Evolutionary conservation across 192 early-diverging fungal species (phyloP).

Genomic region (Allomyces macrogynus): DNA sequence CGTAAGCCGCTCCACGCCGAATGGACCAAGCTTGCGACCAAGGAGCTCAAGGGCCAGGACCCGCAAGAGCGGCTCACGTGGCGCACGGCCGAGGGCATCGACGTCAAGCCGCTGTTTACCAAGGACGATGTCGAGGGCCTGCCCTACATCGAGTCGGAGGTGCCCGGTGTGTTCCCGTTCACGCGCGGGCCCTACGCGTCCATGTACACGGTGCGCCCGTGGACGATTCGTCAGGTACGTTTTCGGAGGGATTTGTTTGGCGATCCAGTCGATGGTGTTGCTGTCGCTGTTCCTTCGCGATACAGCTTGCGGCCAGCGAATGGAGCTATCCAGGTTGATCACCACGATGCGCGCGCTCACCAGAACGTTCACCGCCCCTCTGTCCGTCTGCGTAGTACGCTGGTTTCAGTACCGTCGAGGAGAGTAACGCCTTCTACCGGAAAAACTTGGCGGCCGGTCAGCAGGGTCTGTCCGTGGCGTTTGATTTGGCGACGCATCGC

Average conservation of each 20-base stretch:
- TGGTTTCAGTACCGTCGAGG: slow-evolving; percentile 81
- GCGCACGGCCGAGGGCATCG: slow-evolving; percentile 64
- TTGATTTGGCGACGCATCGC: slow-evolving; percentile 75
- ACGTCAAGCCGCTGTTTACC: slow-evolving; percentile 72
- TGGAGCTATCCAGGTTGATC: too few relatives aligned
- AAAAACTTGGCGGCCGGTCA: slow-evolving; percentile 73
- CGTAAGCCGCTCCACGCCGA: slow-evolving; percentile 38
- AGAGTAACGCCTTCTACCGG: slow-evolving; percentile 72
- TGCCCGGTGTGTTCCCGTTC: slow-evolving; percentile 68
- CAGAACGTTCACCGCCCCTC: too few relatives aligned
- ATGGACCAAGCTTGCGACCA: slow-evolving; percentile 51
- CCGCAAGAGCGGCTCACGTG: slow-evolving; percentile 49
- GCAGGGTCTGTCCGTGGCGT: slow-evolving; percentile 70
- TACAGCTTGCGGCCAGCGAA: too few relatives aligned
- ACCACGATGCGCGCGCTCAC: too few relatives aligned
- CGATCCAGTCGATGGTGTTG: too few relatives aligned
- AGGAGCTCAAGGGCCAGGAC: slow-evolving; percentile 76
- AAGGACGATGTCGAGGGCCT: slow-evolving; percentile 35
- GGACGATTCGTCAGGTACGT: slow-evolving; percentile 63
- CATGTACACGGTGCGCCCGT: slow-evolving; percentile 65
- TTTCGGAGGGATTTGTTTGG: too few relatives aligned
- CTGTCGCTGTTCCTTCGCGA: too few relatives aligned
- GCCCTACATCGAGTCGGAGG: slow-evolving; percentile 29
- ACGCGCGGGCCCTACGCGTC: slow-evolving; percentile 68
- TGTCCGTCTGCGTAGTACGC: slow-evolving; percentile 38